Evolutionary conservation across 768 basidiomycete species (phyloP).

Genomic region (Piloderma croceum): DNA sequence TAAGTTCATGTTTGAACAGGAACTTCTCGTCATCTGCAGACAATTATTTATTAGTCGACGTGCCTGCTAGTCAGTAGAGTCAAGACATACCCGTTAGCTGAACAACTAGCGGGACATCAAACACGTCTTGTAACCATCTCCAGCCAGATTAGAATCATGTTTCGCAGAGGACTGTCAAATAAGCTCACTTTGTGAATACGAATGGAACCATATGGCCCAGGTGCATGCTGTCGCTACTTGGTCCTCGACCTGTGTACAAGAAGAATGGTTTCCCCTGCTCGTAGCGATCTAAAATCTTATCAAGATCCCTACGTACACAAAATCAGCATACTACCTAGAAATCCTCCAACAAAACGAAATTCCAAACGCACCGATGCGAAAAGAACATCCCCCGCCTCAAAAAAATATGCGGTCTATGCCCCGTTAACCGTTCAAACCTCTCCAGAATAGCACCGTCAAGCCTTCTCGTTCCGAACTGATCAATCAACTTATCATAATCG

Average conservation of each 20-base stretch:
- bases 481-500: conserved; percentile 93
- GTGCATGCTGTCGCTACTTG: conserved; percentile 95
- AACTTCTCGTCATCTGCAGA: conserved; percentile 93
- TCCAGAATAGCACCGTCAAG: conserved; percentile 73
- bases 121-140: conserved; percentile 96
- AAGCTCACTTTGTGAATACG: conserved; percentile 85
- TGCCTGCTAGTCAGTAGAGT: neutral
- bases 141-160: conserved; percentile 1
- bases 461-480: conserved; percentile 87
- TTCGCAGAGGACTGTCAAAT: neutral
- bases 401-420: conserved; percentile 80
- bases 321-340: neutral
- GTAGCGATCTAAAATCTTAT: conserved; percentile 89
- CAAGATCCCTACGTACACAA: conserved; percentile 74
- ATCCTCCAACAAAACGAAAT: neutral
- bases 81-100: conserved; percentile 77
- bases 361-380: conserved; percentile 78
- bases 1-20: conserved; percentile 92
- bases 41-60: neutral
- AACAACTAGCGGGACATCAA: conserved; percentile 89
- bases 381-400: conserved; percentile 94
- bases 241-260: conserved; percentile 95
- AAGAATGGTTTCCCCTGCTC: conserved; percentile 98
- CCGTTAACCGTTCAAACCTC: conserved; percentile 89
- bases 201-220: conserved; percentile 97